Conservation (phyloP, 2,329 filamentous ascomycete genomes). For the Gaeumannomyces tritici region DNA sequence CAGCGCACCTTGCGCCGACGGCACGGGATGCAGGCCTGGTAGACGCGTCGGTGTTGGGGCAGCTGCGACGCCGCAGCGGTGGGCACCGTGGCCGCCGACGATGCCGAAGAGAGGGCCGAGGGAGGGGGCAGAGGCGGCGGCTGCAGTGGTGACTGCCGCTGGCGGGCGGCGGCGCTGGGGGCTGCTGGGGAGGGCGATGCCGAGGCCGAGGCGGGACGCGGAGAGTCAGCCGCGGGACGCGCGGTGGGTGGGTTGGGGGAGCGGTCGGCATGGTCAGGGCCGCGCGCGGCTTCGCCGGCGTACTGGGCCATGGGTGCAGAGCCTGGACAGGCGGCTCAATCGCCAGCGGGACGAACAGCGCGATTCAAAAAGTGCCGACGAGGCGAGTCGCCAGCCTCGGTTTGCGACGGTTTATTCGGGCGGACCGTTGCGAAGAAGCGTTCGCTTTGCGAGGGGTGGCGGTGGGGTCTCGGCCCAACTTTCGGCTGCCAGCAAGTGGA, state of each 20-base stretch:
- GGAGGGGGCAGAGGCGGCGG: neutral
- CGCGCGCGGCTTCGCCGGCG: conserved; percentile 7
- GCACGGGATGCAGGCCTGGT: conserved; percentile 54
- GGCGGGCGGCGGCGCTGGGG: neutral
- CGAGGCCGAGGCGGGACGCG: conserved; percentile 3
- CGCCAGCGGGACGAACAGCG: neutral
- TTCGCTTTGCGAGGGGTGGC: neutral
- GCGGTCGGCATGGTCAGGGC: neutral
- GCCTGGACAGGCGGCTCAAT: neutral
- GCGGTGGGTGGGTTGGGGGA: conserved; percentile 5
- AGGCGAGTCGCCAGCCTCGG: conserved; percentile 10
- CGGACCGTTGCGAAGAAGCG: neutral
- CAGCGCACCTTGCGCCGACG: conserved; percentile 53
- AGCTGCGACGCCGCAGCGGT: conserved; percentile 22
- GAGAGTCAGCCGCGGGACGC: conserved; percentile 1
- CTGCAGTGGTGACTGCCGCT: neutral
- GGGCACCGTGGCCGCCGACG: conserved; percentile 6
- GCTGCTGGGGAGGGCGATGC: neutral
- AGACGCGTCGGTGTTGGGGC: conserved; percentile 43
- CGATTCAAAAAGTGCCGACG: neutral
- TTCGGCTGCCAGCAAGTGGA: neutral
- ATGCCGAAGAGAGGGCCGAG: conserved; percentile 2
- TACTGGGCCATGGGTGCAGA: conserved; percentile 15
- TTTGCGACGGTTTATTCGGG: conserved; percentile 17
- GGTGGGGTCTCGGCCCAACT: neutral